A percentile compares a stretch with the other conserved stretches of the same genome.
Conservation (phyloP, 163 green algal species). For the Botryococcus braunii region DNA sequence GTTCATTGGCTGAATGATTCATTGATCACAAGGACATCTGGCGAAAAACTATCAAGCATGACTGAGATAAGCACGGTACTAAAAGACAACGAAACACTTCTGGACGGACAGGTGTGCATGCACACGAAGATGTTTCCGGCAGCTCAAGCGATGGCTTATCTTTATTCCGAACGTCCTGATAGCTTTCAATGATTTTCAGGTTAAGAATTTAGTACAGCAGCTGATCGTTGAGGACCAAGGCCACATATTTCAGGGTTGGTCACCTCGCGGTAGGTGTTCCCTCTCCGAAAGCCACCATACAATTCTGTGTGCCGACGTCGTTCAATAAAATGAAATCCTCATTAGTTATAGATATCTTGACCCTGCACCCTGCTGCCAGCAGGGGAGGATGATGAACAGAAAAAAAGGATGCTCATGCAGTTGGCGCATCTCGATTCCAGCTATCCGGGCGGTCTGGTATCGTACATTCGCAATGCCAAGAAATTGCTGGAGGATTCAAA, state of each 20-base stretch:
- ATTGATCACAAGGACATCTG: too few species aligned
- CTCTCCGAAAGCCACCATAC: background rate
- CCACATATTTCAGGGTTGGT: slow-evolving; percentile 1
- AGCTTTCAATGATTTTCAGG: too few species aligned
- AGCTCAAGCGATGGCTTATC: too few species aligned
- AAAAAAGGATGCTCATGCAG: slow-evolving; percentile 68
- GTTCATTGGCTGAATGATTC: too few species aligned
- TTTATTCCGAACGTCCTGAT: too few species aligned
- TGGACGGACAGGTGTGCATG: too few species aligned
- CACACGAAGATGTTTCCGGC: too few species aligned
- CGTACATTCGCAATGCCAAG: slow-evolving; percentile 81
- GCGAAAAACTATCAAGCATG: too few species aligned
- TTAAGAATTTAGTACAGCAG: slow-evolving; percentile 1
- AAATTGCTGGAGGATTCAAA: slow-evolving; percentile 73
- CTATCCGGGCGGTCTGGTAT: slow-evolving; percentile 74
- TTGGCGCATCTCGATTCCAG: slow-evolving; percentile 56
- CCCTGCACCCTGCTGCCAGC: background rate
- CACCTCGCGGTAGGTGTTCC: slow-evolving; percentile 3
- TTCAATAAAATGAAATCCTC: too few species aligned
- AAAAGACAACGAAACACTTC: too few species aligned
- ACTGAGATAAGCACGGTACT: too few species aligned
- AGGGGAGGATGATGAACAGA: slow-evolving; percentile 57
- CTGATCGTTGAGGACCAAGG: background rate
- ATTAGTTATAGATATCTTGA: background rate
- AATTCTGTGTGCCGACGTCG: background rate